Evolutionary conservation across 768 basidiomycete species (phyloP), one percentile per base, ranked within the genome.

Genomic region (Psilocybe azurescens): DNA sequence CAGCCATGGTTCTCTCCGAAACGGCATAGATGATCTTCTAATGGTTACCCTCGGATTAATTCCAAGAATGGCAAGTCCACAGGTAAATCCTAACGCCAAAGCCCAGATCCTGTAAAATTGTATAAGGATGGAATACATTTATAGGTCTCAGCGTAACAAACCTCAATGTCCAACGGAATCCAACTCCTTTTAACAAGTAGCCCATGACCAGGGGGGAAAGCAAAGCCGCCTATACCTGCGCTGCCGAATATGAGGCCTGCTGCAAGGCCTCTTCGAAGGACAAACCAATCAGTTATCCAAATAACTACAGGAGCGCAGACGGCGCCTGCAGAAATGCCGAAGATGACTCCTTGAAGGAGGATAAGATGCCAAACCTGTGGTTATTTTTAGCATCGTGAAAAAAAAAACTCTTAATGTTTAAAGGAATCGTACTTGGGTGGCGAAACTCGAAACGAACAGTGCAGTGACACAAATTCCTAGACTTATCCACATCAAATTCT

Each of bases 291-390:
- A 28, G 60, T 52, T 14, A 62, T 39, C 60, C 60, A 62, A 30
- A 57, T 51, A 18, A 62, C 32, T 7, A 62, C 54, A 10, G 60
- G 60, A 13, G 60, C 55, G 18, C 57, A 62, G 4, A 57, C 36
- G 4, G 53, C 54, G 3, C 60, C 60, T 4, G 60, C 60, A 29
- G 49, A 52, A 8, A 62, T 24, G 5, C 60, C 60, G 20, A 62
- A 62, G 13, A 62, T 20, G 9, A 62, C 49, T 18, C 60, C 60
- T 57, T 62, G 60, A 2, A 62, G 50, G 36, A 62, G 16, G 33
- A 62, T 56, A n/a, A 62, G 50, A 18, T 57, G 60, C 60, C 60
- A 62, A n/a, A 62, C 41, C 60, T 61, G 32, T 11, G n/a, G n/a
- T n/a, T n/a, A n/a, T n/a, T n/a, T n/a, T n/a, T n/a, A n/a, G n/a